Evolutionary conservation across 495 filamentous ascomycete species (phyloP).

Genomic region (Darksidea phi): DNA sequence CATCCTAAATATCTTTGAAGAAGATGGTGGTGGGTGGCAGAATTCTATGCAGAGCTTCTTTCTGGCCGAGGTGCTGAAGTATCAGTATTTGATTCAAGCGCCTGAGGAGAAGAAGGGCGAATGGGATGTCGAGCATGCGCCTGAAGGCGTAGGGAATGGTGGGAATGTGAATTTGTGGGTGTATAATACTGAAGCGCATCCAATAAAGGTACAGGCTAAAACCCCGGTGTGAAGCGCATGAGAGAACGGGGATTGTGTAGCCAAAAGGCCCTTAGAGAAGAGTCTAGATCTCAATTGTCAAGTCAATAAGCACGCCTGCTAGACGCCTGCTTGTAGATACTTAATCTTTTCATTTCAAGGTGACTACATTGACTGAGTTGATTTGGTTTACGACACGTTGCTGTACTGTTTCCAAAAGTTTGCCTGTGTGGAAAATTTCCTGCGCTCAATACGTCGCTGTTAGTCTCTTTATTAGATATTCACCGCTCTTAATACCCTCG

Average conservation of each 20-base stretch:
- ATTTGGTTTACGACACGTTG: too few relatives aligned
- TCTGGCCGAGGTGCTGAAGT: constrained; percentile 88
- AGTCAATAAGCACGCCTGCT: too few relatives aligned
- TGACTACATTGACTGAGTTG: too few relatives aligned
- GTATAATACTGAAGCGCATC: constrained; percentile 84
- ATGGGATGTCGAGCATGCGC: constrained; percentile 29
- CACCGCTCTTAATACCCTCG: constrained; percentile 69
- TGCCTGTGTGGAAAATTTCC: too few relatives aligned
- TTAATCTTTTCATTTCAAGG: too few relatives aligned
- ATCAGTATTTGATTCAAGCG: constrained; percentile 68
- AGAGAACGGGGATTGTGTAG: too few relatives aligned
- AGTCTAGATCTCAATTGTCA: too few relatives aligned
- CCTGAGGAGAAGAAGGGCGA: constrained; percentile 60
- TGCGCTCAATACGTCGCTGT: constrained; percentile 56
- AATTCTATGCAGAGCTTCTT: constrained; percentile 85
- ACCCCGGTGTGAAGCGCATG: constrained; percentile 14
- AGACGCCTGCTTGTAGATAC: too few relatives aligned
- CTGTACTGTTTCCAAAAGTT: too few relatives aligned
- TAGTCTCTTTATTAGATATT: constrained; percentile 80
- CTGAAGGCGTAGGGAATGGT: constrained; percentile 52
- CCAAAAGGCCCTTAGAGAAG: too few relatives aligned
- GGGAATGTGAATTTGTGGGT: constrained; percentile 62
- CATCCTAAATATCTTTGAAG: constrained; percentile 59
- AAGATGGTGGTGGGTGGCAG: constrained; percentile 52
- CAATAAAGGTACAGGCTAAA: constrained; percentile 54